Percentiles rank a stretch among this genome's conserved stretches.
These are phyloP conservation scores for Ophiocordyceps camponoti-leonardi DNA, from an alignment of 2,329 filamentous ascomycete species.

Conservation along the genomic window DNA sequence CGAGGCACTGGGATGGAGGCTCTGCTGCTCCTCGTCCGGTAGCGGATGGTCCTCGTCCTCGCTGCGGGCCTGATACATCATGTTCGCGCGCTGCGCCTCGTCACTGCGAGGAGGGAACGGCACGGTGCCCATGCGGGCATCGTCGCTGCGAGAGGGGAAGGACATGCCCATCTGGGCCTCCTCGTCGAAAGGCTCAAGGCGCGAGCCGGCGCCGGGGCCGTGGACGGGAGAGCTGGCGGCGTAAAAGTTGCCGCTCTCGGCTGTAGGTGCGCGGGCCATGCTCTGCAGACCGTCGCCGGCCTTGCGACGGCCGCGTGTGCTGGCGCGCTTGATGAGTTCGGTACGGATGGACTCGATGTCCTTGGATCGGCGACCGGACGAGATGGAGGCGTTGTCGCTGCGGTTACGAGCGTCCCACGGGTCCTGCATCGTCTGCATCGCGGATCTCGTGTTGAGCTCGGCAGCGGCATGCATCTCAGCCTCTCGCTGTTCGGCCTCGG, in stretches of 20 bases:
- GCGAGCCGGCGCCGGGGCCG: constrained; percentile 13
- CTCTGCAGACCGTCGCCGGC: constrained; percentile 27
- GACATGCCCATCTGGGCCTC: constrained; percentile 22
- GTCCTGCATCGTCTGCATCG: constrained; percentile 9
- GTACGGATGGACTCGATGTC: constrained; percentile 21
- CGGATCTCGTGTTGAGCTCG: constrained; percentile 22
- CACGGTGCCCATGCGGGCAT: neutral
- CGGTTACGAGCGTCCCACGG: constrained; percentile 6
- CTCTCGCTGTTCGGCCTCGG: constrained; percentile 11
- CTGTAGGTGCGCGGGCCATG: constrained; percentile 9
- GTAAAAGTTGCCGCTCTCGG: constrained; percentile 1
- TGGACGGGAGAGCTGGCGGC: constrained; percentile 8
- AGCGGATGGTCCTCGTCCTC: neutral
- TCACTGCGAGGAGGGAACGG: neutral
- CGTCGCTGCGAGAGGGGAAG: constrained; percentile 13
- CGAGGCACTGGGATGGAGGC: constrained; percentile 4
- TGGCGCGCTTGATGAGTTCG: constrained; percentile 21
- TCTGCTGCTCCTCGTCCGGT: constrained; percentile 5
- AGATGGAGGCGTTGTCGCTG: constrained; percentile 1
- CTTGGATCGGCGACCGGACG: constrained; percentile 17
- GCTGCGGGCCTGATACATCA: neutral
- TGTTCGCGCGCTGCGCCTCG: neutral
- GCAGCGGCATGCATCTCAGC: constrained; percentile 27
- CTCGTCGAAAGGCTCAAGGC: constrained; percentile 22
- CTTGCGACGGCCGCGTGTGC: constrained; percentile 30